Evolutionary conservation across 1,284 basidiomycete genomes (phyloP), one percentile per base, ranked within the genome.

Genomic region (Vanrija sp.): DNA sequence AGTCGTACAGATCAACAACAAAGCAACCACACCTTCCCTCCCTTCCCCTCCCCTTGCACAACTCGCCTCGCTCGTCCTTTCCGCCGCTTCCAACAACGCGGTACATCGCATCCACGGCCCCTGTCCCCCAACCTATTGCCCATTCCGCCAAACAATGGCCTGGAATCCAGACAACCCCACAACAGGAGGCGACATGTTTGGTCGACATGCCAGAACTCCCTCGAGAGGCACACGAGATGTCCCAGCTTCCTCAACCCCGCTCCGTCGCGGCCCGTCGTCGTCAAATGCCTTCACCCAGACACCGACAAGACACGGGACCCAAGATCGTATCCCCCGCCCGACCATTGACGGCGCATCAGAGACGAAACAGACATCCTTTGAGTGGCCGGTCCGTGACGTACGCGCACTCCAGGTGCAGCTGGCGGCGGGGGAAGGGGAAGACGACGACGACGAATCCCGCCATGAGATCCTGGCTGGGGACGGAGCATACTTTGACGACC

Each of bases 401-500:
- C 45, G 44, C 5, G 49, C 48, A 8, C 55, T 67, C 12, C 50
- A 60, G 39, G 41, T 42, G 3, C 61, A 63, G 51, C 54, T 67
- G 20, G 62, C 62, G 22, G 52, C 54, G 2, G 52, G 49, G 6
- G 58, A 58, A 4, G 46, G 41, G n/a, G 50, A 56, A 37, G 44
- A 51, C 12, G 47, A 52, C 12, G 53, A 63, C 3, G 67, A 63
- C 38, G 67, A 68, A 25, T 71, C 75, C 5, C 75, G 77, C n/a
- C 85, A 85, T 54, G 84, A 85, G 52, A 71, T 86, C 4, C 71
- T 87, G 2, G 20, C 47, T 42, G 82, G 80, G 57, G 81, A 85
- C 60, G 84, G 84, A 0, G 82, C 83, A 15, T 78, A 82, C 49
- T 76, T 87, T n/a, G 85, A 83, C 41, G 85, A 86, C 54, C 82